phyloP scores from a whole-genome alignment of 2,329 filamentous ascomycete genomes.

The Fusarium setosum region DNA sequence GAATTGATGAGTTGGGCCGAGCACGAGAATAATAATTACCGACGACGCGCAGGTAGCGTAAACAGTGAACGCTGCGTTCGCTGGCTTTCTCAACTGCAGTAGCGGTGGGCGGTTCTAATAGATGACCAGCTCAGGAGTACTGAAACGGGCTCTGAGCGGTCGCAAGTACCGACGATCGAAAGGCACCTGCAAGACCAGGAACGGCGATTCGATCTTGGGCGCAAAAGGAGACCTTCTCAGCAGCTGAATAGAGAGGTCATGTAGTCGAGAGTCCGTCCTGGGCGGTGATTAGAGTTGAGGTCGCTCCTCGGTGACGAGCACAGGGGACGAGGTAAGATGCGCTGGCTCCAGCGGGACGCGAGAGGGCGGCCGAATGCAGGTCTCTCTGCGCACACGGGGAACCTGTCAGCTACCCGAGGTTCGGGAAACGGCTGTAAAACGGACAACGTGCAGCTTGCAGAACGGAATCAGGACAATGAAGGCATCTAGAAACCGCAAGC shows the following conservation, averaged over 20 bases:
- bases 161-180: conserved; percentile 11
- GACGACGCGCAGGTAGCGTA: conserved; percentile 14
- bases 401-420: conserved; percentile 16
- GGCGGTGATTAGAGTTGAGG: conserved; percentile 37
- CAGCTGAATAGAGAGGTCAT: conserved; percentile 32
- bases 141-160: conserved; percentile 33
- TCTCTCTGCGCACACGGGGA: conserved; percentile 27
- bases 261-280: conserved; percentile 32
- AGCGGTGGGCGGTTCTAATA: conserved; percentile 22
- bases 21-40: conserved; percentile 13
- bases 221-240: conserved; percentile 35
- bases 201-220: conserved; percentile 28
- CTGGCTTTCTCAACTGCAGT: conserved; percentile 15
- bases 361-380: conserved; percentile 25
- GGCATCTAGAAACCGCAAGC: conserved; percentile 25
- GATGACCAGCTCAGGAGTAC: conserved; percentile 29
- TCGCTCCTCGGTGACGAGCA: conserved; percentile 36
- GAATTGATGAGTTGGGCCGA: conserved; percentile 7
- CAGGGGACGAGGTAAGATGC: conserved; percentile 33
- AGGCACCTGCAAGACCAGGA: conserved; percentile 18
- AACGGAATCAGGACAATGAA: conserved; percentile 20
- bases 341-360: conserved; percentile 23
- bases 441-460: conserved; percentile 13
- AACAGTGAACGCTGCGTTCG: conserved; percentile 17
- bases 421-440: conserved; percentile 14